These are phyloP conservation scores for Fusarium incarnatum DNA, from an alignment of 2,329 filamentous ascomycete species.

Conservation along the genomic window DNA sequence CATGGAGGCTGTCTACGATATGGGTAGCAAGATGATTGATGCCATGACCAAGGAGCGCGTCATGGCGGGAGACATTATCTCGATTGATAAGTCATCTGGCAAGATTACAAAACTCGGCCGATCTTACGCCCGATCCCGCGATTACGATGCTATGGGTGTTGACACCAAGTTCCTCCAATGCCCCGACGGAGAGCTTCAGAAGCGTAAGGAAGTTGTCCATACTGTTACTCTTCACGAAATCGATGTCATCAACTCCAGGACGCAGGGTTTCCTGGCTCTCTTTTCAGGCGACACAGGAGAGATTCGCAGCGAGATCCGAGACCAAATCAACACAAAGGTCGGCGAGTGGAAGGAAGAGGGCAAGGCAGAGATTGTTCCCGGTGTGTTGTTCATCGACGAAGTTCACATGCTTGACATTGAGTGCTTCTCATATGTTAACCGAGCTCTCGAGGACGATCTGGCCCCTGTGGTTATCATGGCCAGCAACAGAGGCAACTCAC, in stretches of 20 bases:
- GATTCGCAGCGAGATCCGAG: constrained; percentile 95
- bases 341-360: constrained; percentile 99
- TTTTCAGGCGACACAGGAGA: constrained; percentile 99
- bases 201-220: constrained; percentile 95
- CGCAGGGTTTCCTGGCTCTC: constrained; percentile 96
- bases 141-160: constrained; percentile 99
- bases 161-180: constrained; percentile 99
- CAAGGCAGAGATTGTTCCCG: constrained; percentile 97
- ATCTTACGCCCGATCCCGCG: constrained; percentile 92
- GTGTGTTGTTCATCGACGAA: constrained; percentile 97
- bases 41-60: constrained; percentile 99
- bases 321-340: constrained; percentile 99
- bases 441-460: constrained; percentile 92
- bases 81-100: constrained; percentile 97
- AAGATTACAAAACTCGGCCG: constrained; percentile 98
- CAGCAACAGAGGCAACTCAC: constrained; percentile 91
- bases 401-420: constrained; percentile 99
- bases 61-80: constrained; percentile 98
- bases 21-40: constrained; percentile 99
- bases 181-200: constrained; percentile 96
- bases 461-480: constrained; percentile 99
- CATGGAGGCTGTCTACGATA: constrained; percentile 99
- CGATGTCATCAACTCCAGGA: constrained; percentile 98
- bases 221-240: constrained; percentile 98
- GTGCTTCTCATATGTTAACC: constrained; percentile 98